A percentile compares a stretch with the other conserved stretches of the same genome.
These are phyloP conservation scores for Diversispora epigaea DNA, from an alignment of 192 early-diverging fungal genomes.

Conservation along the genomic window DNA sequence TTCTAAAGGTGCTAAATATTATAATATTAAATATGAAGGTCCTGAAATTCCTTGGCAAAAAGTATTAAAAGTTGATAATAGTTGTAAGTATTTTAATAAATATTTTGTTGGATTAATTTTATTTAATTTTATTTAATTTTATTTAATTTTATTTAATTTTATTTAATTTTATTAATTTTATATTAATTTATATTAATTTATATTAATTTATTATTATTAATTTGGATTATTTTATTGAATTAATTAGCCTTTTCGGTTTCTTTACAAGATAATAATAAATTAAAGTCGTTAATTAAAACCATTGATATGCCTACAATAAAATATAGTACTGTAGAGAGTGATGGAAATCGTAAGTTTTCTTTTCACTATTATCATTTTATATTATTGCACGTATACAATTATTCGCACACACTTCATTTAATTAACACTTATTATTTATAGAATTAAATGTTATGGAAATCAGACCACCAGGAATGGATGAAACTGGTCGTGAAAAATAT, in stretches of 20 bases:
- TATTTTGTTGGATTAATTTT: neutral
- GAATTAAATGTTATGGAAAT: slow-evolving; percentile 80
- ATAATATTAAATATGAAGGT: slow-evolving; percentile 75
- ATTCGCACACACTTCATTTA: neutral
- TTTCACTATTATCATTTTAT: neutral
- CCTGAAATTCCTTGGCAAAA: slow-evolving; percentile 81
- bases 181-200: too few relatives aligned
- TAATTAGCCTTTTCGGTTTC: slow-evolving; percentile 49
- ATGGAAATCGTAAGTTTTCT: slow-evolving; percentile 43
- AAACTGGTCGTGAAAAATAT: slow-evolving; percentile 62
- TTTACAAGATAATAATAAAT: slow-evolving; percentile 55
- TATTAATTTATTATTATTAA: too few relatives aligned
- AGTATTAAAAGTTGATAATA: slow-evolving; percentile 56
- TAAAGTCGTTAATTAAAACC: slow-evolving; percentile 46
- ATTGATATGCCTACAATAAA: slow-evolving; percentile 63
- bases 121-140: neutral
- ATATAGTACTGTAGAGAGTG: slow-evolving; percentile 38
- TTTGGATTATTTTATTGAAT: too few relatives aligned
- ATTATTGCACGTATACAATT: neutral
- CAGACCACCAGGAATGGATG: slow-evolving; percentile 78
- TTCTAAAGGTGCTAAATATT: slow-evolving; percentile 72
- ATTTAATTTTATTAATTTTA: too few relatives aligned
- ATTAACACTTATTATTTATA: slow-evolving; percentile 18
- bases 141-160: neutral
- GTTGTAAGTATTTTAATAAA: slow-evolving; percentile 24